Evolutionary conservation across 2,329 filamentous ascomycete species (phyloP).

Genomic region (Xylaria sp.): DNA sequence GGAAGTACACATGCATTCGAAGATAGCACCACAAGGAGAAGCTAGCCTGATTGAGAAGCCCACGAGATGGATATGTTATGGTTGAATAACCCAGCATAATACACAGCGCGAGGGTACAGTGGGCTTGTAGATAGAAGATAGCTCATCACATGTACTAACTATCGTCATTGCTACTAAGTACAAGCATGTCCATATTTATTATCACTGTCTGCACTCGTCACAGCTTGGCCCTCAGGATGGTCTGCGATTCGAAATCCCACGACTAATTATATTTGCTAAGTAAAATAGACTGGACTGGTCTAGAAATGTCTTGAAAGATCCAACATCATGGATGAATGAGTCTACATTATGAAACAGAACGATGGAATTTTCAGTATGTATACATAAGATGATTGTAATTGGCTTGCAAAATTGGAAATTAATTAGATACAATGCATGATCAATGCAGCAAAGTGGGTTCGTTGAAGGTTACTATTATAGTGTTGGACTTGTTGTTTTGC

Average conservation of each 20-base stretch:
- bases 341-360: background rate
- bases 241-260: background rate
- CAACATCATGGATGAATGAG: background rate
- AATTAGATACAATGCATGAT: constrained; percentile 7
- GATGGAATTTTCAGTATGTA: background rate
- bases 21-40: background rate
- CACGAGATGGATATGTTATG: background rate
- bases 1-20: background rate
- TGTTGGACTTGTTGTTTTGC: background rate
- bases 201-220: too few species aligned
- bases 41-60: background rate
- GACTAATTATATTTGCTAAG: background rate
- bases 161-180: background rate
- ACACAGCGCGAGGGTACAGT: background rate
- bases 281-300: background rate
- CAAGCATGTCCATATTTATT: background rate
- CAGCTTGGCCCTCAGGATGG: too few species aligned
- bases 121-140: background rate
- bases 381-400: background rate
- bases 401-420: constrained; percentile 4
- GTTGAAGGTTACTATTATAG: background rate
- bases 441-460: background rate
- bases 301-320: background rate
- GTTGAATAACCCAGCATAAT: background rate
- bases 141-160: background rate